These are phyloP conservation scores for Penicillium sp. DNA, from an alignment of 2,329 filamentous ascomycete species.

Conservation along the genomic window DNA sequence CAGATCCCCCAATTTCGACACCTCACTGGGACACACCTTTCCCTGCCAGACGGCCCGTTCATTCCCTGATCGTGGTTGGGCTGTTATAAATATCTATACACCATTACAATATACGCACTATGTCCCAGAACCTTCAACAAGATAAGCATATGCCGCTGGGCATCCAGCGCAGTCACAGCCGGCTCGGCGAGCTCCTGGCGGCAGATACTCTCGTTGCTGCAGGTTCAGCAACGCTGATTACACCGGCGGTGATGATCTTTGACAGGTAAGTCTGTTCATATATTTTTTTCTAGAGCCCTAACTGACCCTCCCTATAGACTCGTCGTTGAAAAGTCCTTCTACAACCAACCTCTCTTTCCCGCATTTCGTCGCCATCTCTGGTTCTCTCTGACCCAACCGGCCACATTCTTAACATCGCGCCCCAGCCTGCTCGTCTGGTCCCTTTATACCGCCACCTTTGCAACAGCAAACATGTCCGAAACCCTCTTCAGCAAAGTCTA, in stretches of 20 bases:
- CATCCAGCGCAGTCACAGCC: constrained; percentile 39
- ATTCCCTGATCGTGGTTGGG: constrained; percentile 9
- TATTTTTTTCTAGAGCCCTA: background rate
- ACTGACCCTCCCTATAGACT: constrained; percentile 32
- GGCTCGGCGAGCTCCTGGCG: constrained; percentile 51
- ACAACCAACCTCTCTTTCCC: constrained; percentile 36
- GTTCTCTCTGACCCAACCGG: constrained; percentile 42
- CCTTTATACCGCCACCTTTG: constrained; percentile 83
- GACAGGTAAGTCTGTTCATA: constrained; percentile 63
- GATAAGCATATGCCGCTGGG: constrained; percentile 29
- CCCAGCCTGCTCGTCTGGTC: constrained; percentile 47
- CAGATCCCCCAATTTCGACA: background rate
- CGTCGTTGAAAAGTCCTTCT: constrained; percentile 48
- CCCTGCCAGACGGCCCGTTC: constrained; percentile 6
- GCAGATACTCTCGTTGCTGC: constrained; percentile 70
- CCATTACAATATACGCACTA: constrained; percentile 13
- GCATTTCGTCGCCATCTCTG: constrained; percentile 39
- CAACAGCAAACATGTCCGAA: constrained; percentile 84
- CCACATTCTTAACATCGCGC: constrained; percentile 44
- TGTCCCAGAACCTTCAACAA: constrained; percentile 32
- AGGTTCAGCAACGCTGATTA: constrained; percentile 72
- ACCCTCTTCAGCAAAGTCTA: constrained; percentile 67
- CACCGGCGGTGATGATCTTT: constrained; percentile 80
- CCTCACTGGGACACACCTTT: background rate
- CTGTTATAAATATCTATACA: constrained; percentile 3